These are phyloP conservation scores for Thermothielavioides terrestris DNA, from an alignment of 495 filamentous ascomycete species.

Conservation along the genomic window DNA sequence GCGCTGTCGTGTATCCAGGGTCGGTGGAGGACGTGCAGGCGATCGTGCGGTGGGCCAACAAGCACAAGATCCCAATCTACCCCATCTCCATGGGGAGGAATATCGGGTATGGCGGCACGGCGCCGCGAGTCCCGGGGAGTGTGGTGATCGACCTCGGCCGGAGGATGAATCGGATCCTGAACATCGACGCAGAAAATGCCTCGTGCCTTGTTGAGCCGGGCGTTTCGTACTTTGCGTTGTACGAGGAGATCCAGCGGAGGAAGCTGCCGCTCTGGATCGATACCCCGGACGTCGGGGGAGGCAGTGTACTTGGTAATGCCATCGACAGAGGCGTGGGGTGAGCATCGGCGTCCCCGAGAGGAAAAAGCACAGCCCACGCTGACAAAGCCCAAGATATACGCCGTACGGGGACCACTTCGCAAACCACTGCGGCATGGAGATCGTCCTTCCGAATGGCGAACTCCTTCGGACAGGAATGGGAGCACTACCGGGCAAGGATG, in stretches of 20 bases:
- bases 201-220: constrained; percentile 50
- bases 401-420: constrained; percentile 40
- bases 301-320: constrained; percentile 47
- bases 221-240: constrained; percentile 45
- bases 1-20: constrained; percentile 17
- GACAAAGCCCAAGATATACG: not conserved
- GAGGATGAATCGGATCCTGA: constrained; percentile 43
- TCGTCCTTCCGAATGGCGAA: constrained; percentile 47
- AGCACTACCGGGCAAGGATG: constrained; percentile 22
- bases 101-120: constrained; percentile 48
- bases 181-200: constrained; percentile 43
- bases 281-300: constrained; percentile 47
- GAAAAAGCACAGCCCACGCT: too few relatives aligned
- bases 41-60: constrained; percentile 38
- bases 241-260: constrained; percentile 41
- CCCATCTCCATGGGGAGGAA: constrained; percentile 46
- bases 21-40: constrained; percentile 38
- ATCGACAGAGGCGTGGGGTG: constrained; percentile 50
- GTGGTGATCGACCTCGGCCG: constrained; percentile 46
- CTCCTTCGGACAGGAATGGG: constrained; percentile 52
- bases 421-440: constrained; percentile 47
- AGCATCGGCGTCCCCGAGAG: constrained; percentile 17
- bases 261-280: constrained; percentile 42
- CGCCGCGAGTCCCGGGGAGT: constrained; percentile 42
- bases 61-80: constrained; percentile 41